Base-by-base conservation (phyloP, 805 yeast genomes). In the Nakazawaea anatomiae region DNA sequence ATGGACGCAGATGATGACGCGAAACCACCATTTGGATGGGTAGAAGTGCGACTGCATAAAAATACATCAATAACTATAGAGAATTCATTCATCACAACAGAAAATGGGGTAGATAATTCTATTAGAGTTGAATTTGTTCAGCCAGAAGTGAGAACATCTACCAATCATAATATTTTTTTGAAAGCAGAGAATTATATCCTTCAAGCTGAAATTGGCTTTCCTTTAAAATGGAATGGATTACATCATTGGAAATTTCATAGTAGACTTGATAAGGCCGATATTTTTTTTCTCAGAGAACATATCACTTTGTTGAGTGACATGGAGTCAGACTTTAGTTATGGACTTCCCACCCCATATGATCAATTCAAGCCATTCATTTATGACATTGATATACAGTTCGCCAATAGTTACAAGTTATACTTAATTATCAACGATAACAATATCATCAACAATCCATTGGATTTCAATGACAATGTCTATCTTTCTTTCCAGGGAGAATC, bases 361-460 rank as follows among this genome's bases (percentile, higher is more conserved):
- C 66, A 77, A 18, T 90, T 88, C 64, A 73, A 91, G 18, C 96
- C 97, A 0, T 82, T 83, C 52, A 66, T 69, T 4, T 89, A 89
- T 62, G 60, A 64, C 1, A 55, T 90, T 27, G 71, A 75, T 35
- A 85, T 96, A 90, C 66, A 71, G 1, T 60, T 89, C 28, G 52
- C 59, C 4, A 67, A 79, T 39, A 69, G 67, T 4, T 85, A 85
- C 58, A 75, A 78, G 34, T 64, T 92, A 6, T 87, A 71, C 60
- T 65, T 92, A 52, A 91, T 91, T 63, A 84, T 89, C 30, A 94
- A 94, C 64, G 96, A 89, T 60, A 79, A 81, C 41, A 94, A 94
- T 63, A 87, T 94, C 59, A 83, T 94, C 56, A 87, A 90, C 64
- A 87, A 89, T 58, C 96, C 98, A 0, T 68, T 90, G 40, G 97